Conservation (phyloP, 2,329 filamentous ascomycete species). For the Venturia pyrina region DNA sequence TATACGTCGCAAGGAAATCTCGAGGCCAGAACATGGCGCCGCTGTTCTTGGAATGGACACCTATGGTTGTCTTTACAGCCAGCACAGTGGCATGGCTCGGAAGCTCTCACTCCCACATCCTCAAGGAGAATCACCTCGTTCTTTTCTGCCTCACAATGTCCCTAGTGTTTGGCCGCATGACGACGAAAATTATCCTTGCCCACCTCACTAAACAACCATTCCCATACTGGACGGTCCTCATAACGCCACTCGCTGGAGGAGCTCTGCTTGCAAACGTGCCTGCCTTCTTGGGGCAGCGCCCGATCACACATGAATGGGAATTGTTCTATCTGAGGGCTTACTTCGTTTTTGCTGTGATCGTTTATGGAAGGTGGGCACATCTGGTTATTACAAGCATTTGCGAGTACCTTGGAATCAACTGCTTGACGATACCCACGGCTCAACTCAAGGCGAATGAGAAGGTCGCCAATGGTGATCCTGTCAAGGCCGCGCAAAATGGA, state of each 20-base stretch:
- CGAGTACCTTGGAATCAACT: slow-evolving; percentile 85
- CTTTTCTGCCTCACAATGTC: slow-evolving; percentile 89
- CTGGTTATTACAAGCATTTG: slow-evolving; percentile 88
- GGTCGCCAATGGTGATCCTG: neutral
- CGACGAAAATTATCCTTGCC: slow-evolving; percentile 96
- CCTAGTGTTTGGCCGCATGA: slow-evolving; percentile 97
- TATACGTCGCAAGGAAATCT: slow-evolving; percentile 62
- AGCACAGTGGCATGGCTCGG: slow-evolving; percentile 77
- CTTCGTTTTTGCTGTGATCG: slow-evolving; percentile 70
- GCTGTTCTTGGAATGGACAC: slow-evolving; percentile 87
- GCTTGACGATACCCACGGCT: slow-evolving; percentile 61
- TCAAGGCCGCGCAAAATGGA: neutral
- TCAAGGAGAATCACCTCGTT: slow-evolving; percentile 76
- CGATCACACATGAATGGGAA: slow-evolving; percentile 42
- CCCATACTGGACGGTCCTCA: slow-evolving; percentile 90
- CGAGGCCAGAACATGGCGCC: slow-evolving; percentile 67
- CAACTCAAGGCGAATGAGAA: slow-evolving; percentile 1
- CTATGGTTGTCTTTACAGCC: slow-evolving; percentile 71
- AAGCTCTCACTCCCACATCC: slow-evolving; percentile 74
- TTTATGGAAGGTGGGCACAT: slow-evolving; percentile 88
- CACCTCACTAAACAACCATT: slow-evolving; percentile 91
- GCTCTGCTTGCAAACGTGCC: slow-evolving; percentile 77
- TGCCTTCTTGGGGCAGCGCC: slow-evolving; percentile 4
- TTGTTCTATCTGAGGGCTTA: slow-evolving; percentile 75
- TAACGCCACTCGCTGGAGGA: slow-evolving; percentile 76